phyloP scores from a whole-genome alignment of 352 stramenopile species.

The Globisporangium cystogenes region DNA sequence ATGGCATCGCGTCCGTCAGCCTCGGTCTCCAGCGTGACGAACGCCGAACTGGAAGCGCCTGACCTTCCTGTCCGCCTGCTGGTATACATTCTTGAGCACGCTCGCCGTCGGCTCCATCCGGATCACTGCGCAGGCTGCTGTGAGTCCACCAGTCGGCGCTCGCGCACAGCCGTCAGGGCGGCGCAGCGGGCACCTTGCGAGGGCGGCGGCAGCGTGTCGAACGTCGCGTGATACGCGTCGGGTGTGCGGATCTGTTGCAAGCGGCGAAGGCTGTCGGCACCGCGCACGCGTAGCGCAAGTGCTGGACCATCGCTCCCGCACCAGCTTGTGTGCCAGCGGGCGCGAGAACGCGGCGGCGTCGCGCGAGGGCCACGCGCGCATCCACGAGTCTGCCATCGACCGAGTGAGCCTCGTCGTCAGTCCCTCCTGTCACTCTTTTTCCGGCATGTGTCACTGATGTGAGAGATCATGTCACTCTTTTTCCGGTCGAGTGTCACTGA shows the following conservation, averaged over 20 bases:
- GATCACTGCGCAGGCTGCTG: slow-evolving; percentile 60
- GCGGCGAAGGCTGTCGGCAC: background rate
- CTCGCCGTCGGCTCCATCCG: slow-evolving; percentile 29
- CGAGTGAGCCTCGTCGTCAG: no score
- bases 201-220: slow-evolving; percentile 56
- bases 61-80: slow-evolving; percentile 59
- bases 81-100: slow-evolving; percentile 40
- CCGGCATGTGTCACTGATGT: background rate
- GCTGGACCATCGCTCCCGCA: background rate
- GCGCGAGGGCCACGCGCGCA: slow-evolving; percentile 26
- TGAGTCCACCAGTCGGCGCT: no score
- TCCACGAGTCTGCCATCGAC: slow-evolving; percentile 22
- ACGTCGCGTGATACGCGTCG: slow-evolving; percentile 51
- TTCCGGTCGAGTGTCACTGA: background rate
- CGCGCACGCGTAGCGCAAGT: no score
- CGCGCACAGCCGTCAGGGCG: no score
- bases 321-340: background rate
- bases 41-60: background rate
- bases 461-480: background rate
- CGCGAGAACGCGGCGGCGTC: background rate
- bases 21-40: no score
- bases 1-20: no score
- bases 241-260: slow-evolving; percentile 43
- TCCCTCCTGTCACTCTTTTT: background rate
- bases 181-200: slow-evolving; percentile 40